Evolutionary conservation across 108 stramenopile genomes (phyloP), one percentile per base, ranked within the genome.

Genomic region (Discostella pseudostelligera): DNA sequence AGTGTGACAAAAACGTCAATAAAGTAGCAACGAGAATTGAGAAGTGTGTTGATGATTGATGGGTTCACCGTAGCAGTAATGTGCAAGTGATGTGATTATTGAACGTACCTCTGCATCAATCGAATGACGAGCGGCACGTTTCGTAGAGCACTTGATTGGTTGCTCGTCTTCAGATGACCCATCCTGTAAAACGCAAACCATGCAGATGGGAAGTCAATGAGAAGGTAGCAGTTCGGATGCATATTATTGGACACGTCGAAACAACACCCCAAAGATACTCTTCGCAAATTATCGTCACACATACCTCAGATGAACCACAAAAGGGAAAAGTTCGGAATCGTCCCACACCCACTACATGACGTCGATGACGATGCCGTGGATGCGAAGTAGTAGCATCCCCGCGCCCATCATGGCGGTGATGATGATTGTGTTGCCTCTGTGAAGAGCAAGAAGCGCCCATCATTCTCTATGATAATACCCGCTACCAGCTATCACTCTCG

Each of bases 381-480:
- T n/a, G n/a, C n/a, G n/a, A n/a, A n/a, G n/a, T n/a, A n/a, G n/a
- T n/a, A n/a, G n/a, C n/a, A n/a, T n/a, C n/a, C n/a, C n/a, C 44
- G 58, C 16, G 39, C 10, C 17, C 14, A 26, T 14, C 39, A 12
- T 9, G 19, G 44, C 21, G 20, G 22, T 21, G 42, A 22, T 12
- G 20, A 11, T 40, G 1, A 16, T 37, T 35, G 13, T 19, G 32
- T 37, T 70, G 72, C 55, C 81, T 66, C 19, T 78, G 81, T 48
- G 57, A 67, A 17, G 86, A 87, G 59, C 86, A 87, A 42, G 79
- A 57, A 25, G 80, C 76, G 67, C 86, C 86, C 86, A 84, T 87
- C 62, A 72, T 72, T 64, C 25, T 50, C 22, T 8, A 50, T 50
- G 24, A 17, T n/a, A n/a, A n/a, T n/a, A n/a, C n/a, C n/a, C n/a